Evolutionary conservation across 306 rosid genomes (phyloP).

Genomic region (Gleditsia sinensis): DNA sequence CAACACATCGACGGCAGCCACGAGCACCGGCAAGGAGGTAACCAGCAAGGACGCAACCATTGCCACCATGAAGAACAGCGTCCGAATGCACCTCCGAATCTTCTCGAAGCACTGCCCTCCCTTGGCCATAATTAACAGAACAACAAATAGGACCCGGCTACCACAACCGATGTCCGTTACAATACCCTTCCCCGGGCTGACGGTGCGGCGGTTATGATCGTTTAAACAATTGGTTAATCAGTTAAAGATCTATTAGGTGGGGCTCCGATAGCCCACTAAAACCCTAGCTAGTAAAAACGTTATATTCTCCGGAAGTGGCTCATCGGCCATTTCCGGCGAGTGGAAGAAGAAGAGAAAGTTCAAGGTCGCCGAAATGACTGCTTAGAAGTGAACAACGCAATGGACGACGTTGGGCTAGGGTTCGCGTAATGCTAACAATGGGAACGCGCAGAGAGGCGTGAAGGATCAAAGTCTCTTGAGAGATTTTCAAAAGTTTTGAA

Average conservation of each 20-base stretch:
- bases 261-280: constrained; percentile 42
- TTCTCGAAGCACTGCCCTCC: constrained; percentile 74
- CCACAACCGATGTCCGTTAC: not conserved
- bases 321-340: constrained; percentile 1
- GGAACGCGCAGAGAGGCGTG: not conserved
- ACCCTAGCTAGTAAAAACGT: constrained; percentile 43
- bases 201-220: constrained; percentile 3
- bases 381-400: constrained; percentile 23
- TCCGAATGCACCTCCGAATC: constrained; percentile 70
- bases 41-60: constrained; percentile 86
- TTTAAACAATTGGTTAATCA: constrained; percentile 24
- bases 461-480: constrained; percentile 25
- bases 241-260: constrained; percentile 23
- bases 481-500: constrained; percentile 29
- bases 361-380: constrained; percentile 30
- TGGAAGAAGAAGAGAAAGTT: constrained; percentile 17
- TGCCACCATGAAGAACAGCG: constrained; percentile 87
- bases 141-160: constrained; percentile 23
- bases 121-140: constrained; percentile 61
- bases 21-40: constrained; percentile 84
- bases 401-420: constrained; percentile 39
- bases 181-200: not conserved
- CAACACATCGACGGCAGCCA: constrained; percentile 73
- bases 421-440: constrained; percentile 19
- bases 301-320: not conserved